Percentiles rank a stretch among this genome's conserved stretches.
phyloP scores from a whole-genome alignment of 495 filamentous ascomycete genomes.

The Penicillium salamii region DNA sequence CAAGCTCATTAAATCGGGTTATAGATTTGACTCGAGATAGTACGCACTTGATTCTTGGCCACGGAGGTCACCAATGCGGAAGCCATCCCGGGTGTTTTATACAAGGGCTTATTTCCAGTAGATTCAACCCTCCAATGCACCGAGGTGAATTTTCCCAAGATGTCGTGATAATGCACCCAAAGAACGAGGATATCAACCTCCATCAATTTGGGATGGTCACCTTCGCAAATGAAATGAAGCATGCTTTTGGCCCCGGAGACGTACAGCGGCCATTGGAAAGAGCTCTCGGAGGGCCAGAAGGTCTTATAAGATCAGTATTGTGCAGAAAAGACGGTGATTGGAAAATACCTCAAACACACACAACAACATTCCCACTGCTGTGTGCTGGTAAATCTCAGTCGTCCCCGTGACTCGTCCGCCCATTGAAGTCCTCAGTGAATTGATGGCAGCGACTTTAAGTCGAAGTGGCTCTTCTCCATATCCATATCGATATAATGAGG shows the following conservation, averaged over 20 bases:
- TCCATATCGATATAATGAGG: constrained; percentile 11
- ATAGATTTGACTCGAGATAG: background rate
- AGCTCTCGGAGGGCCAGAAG: constrained; percentile 7
- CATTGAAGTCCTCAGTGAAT: constrained; percentile 3
- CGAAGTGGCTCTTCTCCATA: background rate
- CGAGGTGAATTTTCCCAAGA: constrained; percentile 5
- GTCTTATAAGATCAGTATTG: background rate
- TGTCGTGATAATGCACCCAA: constrained; percentile 15
- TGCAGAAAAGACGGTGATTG: background rate
- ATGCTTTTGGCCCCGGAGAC: constrained; percentile 10
- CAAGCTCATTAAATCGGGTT: background rate
- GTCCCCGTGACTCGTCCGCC: background rate
- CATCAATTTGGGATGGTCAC: constrained; percentile 1
- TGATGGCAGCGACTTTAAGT: constrained; percentile 10
- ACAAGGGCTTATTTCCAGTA: background rate
- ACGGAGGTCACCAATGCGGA: background rate
- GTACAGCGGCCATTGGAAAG: constrained; percentile 15
- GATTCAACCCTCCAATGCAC: constrained; percentile 4
- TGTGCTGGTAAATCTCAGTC: constrained; percentile 12
- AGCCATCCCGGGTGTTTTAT: constrained; percentile 6
- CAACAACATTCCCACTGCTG: constrained; percentile 8
- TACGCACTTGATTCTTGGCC: background rate
- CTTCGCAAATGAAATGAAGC: constrained; percentile 7
- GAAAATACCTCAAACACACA: constrained; percentile 10
- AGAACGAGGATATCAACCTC: constrained; percentile 9